phyloP scores from a whole-genome alignment of 2,329 filamentous ascomycete genomes.

The Dothidotthia symphoricarpi region DNA sequence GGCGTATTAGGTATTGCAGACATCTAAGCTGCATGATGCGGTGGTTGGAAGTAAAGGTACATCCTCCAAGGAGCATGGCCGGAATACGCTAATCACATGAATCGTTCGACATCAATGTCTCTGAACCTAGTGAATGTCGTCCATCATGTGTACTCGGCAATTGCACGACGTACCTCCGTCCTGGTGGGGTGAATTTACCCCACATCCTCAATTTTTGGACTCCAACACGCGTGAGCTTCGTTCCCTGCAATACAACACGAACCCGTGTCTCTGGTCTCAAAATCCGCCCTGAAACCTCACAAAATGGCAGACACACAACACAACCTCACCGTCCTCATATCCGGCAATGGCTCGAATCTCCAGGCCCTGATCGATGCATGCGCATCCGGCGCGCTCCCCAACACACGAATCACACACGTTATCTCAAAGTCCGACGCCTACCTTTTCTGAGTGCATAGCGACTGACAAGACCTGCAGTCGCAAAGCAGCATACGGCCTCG shows the following conservation, averaged over 20 bases:
- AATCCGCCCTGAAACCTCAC: not conserved
- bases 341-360: conserved; percentile 70
- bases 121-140: not conserved
- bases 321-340: conserved; percentile 62
- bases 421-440: conserved; percentile 50
- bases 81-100: no score
- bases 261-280: not conserved
- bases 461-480: conserved; percentile 18
- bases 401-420: conserved; percentile 59
- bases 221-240: not conserved
- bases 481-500: conserved; percentile 63
- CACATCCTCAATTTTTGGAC: conserved; percentile 23
- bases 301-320: conserved; percentile 32
- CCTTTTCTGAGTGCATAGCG: not conserved
- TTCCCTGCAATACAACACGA: not conserved
- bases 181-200: conserved; percentile 21
- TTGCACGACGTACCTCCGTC: conserved; percentile 4
- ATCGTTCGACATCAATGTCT: no score
- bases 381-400: conserved; percentile 49
- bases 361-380: conserved; percentile 70
- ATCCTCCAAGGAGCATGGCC: not conserved
- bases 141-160: not conserved
- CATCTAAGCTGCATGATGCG: not conserved
- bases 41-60: not conserved
- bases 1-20: no score